phyloP scores from a whole-genome alignment of 495 filamentous ascomycete species.

The Aspergillus cristatus region DNA sequence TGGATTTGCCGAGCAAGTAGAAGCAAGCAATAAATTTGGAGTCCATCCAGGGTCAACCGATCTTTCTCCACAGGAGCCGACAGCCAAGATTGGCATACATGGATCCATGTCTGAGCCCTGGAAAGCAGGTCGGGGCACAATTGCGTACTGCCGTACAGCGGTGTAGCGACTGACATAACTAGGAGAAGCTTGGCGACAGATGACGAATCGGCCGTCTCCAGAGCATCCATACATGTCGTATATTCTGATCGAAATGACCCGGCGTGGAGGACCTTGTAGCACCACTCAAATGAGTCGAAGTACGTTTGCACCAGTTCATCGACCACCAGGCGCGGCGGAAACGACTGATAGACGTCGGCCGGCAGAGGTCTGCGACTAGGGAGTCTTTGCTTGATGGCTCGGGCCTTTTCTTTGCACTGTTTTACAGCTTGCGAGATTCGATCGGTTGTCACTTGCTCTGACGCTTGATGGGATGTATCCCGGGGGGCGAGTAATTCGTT shows the following conservation, averaged over 20 bases:
- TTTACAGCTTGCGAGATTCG: conserved; percentile 5
- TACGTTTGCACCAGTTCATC: conserved; percentile 36
- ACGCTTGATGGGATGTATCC: conserved; percentile 12
- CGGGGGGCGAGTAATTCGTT: conserved; percentile 1
- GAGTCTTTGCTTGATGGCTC: conserved; percentile 13
- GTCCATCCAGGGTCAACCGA: conserved; percentile 26
- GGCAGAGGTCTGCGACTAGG: conserved; percentile 16
- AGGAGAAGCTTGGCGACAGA: conserved; percentile 34
- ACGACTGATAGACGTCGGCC: conserved; percentile 7
- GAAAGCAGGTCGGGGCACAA: conserved; percentile 16
- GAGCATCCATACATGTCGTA: conserved; percentile 25
- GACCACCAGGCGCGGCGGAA: conserved; percentile 22
- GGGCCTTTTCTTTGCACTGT: conserved; percentile 19
- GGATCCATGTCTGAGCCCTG: conserved; percentile 34
- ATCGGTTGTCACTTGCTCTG: not conserved
- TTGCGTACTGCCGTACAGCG: conserved; percentile 18
- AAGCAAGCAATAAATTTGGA: conserved; percentile 43
- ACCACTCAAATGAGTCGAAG: conserved; percentile 38
- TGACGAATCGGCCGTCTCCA: conserved; percentile 16
- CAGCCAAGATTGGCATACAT: conserved; percentile 42
- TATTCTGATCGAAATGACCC: conserved; percentile 40
- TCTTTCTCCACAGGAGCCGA: conserved; percentile 42
- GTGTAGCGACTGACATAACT: conserved; percentile 33
- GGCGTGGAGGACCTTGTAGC: conserved; percentile 38
- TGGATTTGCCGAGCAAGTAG: conserved; percentile 41